Percentiles rank a stretch among this genome's conserved stretches.
Evolutionary conservation across 495 filamentous ascomycete genomes (phyloP).

Genomic region (Podospora fimiseda): DNA sequence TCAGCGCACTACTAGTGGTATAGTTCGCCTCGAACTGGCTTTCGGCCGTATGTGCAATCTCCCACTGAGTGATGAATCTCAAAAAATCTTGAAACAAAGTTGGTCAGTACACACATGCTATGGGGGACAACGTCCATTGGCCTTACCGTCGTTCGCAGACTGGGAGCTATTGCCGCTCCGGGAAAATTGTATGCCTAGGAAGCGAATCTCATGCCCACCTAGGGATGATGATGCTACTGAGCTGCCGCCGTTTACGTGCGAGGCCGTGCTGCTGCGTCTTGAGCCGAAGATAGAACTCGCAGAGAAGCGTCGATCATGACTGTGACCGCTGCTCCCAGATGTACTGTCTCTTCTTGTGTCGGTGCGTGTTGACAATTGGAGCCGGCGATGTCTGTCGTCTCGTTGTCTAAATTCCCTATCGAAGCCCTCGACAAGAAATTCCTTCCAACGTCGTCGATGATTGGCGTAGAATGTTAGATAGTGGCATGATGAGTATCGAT

Average conservation of each 20-base stretch:
- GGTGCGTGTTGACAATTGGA: constrained; percentile 24
- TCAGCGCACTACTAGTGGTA: too few species aligned
- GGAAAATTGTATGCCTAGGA: constrained; percentile 31
- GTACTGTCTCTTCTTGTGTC: constrained; percentile 24
- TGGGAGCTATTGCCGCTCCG: constrained; percentile 19
- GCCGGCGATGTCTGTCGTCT: constrained; percentile 27
- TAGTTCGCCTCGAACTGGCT: constrained; percentile 22
- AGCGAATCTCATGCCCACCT: constrained; percentile 20
- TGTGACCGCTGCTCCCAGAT: constrained; percentile 9
- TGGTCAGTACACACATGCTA: too few species aligned
- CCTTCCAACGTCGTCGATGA: constrained; percentile 28
- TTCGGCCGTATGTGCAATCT: constrained; percentile 23
- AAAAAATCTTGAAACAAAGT: constrained; percentile 18
- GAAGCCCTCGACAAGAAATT: constrained; percentile 28
- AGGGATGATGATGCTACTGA: constrained; percentile 10
- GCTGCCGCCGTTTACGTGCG: constrained; percentile 2
- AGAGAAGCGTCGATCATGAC: constrained; percentile 22
- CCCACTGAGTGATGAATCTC: constrained; percentile 28
- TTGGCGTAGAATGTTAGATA: constrained; percentile 31
- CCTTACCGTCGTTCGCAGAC: constrained; percentile 19
- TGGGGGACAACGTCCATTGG: too few species aligned
- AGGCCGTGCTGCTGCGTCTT: constrained; percentile 5
- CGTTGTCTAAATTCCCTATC: constrained; percentile 25
- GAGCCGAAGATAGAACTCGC: constrained; percentile 25
- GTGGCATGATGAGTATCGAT: constrained; percentile 28